Evolutionary conservation across 805 yeast species (phyloP), one percentile per base, ranked within the genome.

Genomic region (Teunomyces aglyptinius): DNA sequence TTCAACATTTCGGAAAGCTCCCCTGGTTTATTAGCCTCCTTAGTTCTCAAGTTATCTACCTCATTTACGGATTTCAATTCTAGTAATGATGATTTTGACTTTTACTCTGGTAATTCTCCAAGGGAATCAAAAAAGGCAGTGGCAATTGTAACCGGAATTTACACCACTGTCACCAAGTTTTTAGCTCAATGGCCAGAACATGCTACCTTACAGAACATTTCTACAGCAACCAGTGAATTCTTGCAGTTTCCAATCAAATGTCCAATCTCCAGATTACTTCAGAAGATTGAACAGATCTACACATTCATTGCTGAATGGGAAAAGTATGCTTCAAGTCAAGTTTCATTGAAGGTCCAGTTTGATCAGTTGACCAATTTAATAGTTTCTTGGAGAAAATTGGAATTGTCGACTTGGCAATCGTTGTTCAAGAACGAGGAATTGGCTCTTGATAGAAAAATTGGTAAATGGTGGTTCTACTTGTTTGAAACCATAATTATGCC

Each of bases 231-330:
- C 52, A 65, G 73, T 12, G 98, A 91, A 60, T 78, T 86, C 49
- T 63, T 86, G 47, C 64, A 65, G 3, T 85, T 73, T 56, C 80
- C 96, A 0, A 72, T 83, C 2, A 68, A 73, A 26, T 80, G 87
- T 0, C 94, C 99, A 0, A 66, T 94, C 28, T 91, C 91, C 7
- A 78, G 86, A 54, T 75, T 84, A 46, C 71, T 95, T 36, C 86
- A 85, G 43, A 91, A 91, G 64, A 68, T 89, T 29, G 99, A 94
- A 65, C 96, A 88, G 59, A 78, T 92, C 24, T 88, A 87, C 58
- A 86, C 89, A 0, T 83, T 80, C 58, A 75, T 91, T 50, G 76
- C 85, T 20, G 98, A 94, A 61, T 94, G 99, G 97, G 94, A 94
- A 62, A 86, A 88, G 52, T 90, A 87, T 65, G 96, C 97, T 1